These are phyloP conservation scores for Solanum tarapatanum DNA, from an alignment of 257 asterid genomes.

Conservation along the genomic window DNA sequence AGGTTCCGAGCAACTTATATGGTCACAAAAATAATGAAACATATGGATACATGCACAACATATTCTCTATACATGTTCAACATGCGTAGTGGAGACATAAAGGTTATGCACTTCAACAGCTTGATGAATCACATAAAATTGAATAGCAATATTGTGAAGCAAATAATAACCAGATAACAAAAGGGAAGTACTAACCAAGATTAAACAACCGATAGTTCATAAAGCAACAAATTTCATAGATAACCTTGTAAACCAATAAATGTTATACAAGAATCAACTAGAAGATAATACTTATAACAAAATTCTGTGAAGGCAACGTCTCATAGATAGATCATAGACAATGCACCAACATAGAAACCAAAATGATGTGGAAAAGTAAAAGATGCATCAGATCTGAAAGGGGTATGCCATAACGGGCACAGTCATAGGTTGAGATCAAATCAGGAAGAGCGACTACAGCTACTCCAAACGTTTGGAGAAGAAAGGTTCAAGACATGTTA, in stretches of 20 bases:
- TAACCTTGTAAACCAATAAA: background rate
- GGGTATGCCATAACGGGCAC: background rate
- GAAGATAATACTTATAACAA: background rate
- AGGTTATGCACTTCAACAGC: background rate
- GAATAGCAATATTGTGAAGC: background rate
- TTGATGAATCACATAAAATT: background rate
- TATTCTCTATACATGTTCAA: background rate
- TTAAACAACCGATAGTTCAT: background rate
- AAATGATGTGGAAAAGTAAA: background rate
- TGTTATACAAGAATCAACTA: background rate
- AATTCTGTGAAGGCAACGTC: background rate
- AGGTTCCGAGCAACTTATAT: background rate
- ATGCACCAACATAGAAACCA: background rate
- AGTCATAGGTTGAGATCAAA: background rate
- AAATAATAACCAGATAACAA: background rate
- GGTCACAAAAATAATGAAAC: background rate
- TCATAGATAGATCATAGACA: background rate
- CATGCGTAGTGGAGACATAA: background rate
- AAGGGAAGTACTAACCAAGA: background rate
- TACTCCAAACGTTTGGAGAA: background rate
- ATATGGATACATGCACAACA: background rate
- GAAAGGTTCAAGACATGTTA: background rate
- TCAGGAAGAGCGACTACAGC: background rate
- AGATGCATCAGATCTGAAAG: background rate
- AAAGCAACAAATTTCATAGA: background rate